Conservation (phyloP, 2,329 filamentous ascomycete species). For the Cercospora berteroae region DNA sequence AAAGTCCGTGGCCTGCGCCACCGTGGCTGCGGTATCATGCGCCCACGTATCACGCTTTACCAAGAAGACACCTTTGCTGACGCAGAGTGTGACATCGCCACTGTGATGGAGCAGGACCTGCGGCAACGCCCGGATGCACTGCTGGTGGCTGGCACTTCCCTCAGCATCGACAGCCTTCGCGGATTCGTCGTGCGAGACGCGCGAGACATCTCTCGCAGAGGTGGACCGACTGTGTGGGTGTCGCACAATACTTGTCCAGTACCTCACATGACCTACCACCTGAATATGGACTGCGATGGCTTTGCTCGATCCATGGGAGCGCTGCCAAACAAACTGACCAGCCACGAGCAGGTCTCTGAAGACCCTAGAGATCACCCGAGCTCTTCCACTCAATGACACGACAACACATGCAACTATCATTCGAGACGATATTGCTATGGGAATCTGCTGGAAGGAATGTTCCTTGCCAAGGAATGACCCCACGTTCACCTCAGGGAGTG, state of each 20-base stretch:
- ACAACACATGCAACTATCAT: not conserved
- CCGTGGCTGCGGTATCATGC: not conserved
- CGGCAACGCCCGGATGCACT: not conserved
- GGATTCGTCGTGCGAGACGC: not conserved
- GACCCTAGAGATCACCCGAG: not conserved
- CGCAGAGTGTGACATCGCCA: not conserved
- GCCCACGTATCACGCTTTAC: conserved; percentile 5
- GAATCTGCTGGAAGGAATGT: not conserved
- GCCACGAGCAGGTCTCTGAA: not conserved
- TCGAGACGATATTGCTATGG: not conserved
- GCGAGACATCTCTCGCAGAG: not conserved
- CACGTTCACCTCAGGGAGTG: not conserved
- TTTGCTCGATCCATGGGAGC: not conserved
- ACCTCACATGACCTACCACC: not conserved
- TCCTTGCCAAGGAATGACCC: not conserved
- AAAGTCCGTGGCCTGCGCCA: not conserved
- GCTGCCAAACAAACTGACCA: not conserved
- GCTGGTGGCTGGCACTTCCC: not conserved
- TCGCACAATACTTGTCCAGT: not conserved
- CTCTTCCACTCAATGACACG: not conserved
- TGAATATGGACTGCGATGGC: not conserved
- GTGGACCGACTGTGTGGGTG: not conserved
- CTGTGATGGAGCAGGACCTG: not conserved
- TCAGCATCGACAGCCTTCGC: not conserved
- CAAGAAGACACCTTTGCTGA: conserved; percentile 4